Base-by-base conservation (phyloP, 2,329 filamentous ascomycete species). In the Plectosphaerella plurivora region DNA sequence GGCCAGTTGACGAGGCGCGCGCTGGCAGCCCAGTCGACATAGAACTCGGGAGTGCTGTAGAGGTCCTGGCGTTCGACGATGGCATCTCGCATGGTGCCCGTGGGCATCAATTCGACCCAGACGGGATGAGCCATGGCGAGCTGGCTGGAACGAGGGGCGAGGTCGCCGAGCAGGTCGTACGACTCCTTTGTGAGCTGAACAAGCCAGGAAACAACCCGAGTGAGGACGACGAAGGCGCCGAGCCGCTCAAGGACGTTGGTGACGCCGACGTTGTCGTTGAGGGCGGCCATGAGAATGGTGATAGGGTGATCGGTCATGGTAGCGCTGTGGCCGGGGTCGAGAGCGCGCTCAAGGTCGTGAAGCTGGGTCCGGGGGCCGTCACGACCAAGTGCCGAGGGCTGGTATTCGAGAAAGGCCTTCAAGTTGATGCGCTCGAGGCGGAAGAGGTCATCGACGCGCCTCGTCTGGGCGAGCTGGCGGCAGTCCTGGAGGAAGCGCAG, bases 11-110 rank as follows among this genome's bases (percentile, higher is more conserved):
- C 56, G 48, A 66, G 55, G 33, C 65, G 66, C 46, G 73, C 50
- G 50, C 61, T 65, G 37, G 59, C 57, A 44, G 59, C 63, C 55
- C 72, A 73, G 39, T 67, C 46, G 50, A 62, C 60, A 41, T 63
- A 62, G 44, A 73, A 73, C 49, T 73, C 68, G 3, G 64, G 61
- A 8, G 65, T 73, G 41, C 63, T 65, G 51, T 73, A 74, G 5
- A 63, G 48, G 15, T 64, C 60, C 52, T 69, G 71, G 20, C 65
- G 64, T 46, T 65, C 59, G 22, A 70, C 68, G 46, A 68, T 60
- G 41, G 60, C 63, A 49, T 68, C 65, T 52, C 68, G 67, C 24
- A 73, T 56, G 36, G 62, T 59, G 22, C 61, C 60, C 65, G 65
- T 70, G 12, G 67, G 51, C 18, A 67, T 51, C 7, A 65, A 59